phyloP scores from a whole-genome alignment of 371 early-diverging fungal species.

The Mucor lusitanicus region DNA sequence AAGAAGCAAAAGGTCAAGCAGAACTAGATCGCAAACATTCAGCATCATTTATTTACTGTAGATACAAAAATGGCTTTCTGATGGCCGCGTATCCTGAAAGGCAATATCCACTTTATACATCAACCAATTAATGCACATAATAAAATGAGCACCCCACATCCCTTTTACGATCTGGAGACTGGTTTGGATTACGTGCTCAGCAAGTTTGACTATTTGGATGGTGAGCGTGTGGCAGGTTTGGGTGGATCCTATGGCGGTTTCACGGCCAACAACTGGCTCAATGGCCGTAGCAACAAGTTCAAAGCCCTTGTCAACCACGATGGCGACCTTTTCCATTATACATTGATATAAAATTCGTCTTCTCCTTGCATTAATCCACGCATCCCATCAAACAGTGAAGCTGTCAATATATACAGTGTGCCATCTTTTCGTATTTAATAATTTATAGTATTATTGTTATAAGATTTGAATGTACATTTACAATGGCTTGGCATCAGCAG shows the following conservation, averaged over 20 bases:
- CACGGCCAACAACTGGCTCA: slow-evolving; percentile 80
- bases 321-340: slow-evolving; percentile 78
- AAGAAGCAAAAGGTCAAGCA: background rate
- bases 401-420: no score
- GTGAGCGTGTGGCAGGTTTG: slow-evolving; percentile 63
- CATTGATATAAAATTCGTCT: no score
- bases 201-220: slow-evolving; percentile 63
- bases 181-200: slow-evolving; percentile 72
- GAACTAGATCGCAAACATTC: no score
- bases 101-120: no score
- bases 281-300: slow-evolving; percentile 62
- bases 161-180: slow-evolving; percentile 73
- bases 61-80: slow-evolving; percentile 27
- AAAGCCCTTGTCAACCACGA: slow-evolving; percentile 81
- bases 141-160: no score
- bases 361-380: no score
- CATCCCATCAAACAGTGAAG: no score
- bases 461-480: background rate
- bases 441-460: no score
- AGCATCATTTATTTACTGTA: no score
- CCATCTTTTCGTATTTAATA: no score
- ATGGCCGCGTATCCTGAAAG: no score
- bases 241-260: slow-evolving; percentile 88
- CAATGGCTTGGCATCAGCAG: background rate
- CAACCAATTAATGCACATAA: no score